Percentiles rank a stretch among this genome's conserved stretches.
phyloP scores from a whole-genome alignment of 768 basidiomycete genomes.

The Termitomyces titanicus region DNA sequence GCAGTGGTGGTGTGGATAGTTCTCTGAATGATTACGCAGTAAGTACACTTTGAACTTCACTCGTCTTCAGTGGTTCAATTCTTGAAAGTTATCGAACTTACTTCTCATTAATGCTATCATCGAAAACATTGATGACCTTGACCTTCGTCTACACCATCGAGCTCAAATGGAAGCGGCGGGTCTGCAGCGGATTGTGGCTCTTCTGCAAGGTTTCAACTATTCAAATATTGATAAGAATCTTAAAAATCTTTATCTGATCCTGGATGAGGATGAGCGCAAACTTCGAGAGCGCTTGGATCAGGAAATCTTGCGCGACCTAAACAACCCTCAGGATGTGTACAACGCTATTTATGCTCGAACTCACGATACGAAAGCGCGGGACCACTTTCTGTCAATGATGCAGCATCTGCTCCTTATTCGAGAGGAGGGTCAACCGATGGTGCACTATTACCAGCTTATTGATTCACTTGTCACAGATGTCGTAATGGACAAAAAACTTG shows the following conservation, averaged over 20 bases:
- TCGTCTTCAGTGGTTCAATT: conserved; percentile 5
- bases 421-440: conserved; percentile 79
- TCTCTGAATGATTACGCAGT: conserved; percentile 86
- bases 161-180: conserved; percentile 89
- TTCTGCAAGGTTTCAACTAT: conserved; percentile 66
- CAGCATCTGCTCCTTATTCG: conserved; percentile 90
- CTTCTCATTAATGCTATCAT: conserved; percentile 71
- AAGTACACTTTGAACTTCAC: conserved; percentile 22
- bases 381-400: conserved; percentile 90
- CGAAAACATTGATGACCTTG: conserved; percentile 65
- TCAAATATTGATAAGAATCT: conserved; percentile 65
- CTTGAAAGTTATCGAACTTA: conserved; percentile 61
- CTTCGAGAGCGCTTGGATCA: conserved; percentile 75
- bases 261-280: conserved; percentile 73
- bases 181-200: conserved; percentile 64
- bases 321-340: conserved; percentile 84
- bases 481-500: conserved; percentile 88
- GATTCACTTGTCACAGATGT: conserved; percentile 88
- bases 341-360: conserved; percentile 74
- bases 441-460: conserved; percentile 88
- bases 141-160: conserved; percentile 83
- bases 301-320: conserved; percentile 70
- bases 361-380: conserved; percentile 72
- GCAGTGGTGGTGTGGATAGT: conserved; percentile 58
- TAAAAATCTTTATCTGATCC: conserved; percentile 48